Evolutionary conservation across 352 stramenopile genomes (phyloP).

Genomic region (Pythium coloratum): DNA sequence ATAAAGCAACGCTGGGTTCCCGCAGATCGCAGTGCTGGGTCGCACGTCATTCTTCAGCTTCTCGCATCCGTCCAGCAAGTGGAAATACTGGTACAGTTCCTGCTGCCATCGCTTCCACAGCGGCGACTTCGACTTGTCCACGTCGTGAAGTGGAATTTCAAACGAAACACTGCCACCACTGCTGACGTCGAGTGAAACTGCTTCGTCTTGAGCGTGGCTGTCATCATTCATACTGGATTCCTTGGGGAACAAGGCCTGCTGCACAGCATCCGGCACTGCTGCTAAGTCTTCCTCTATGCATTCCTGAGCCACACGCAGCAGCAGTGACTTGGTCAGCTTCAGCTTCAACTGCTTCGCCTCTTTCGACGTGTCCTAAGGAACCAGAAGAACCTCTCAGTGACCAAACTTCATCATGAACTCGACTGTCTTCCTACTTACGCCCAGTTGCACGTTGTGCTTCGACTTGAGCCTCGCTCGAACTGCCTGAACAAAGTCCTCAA

Average conservation of each 20-base stretch:
- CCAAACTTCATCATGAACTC: too few species aligned
- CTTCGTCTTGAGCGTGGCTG: neutral
- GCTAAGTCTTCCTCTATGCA: constrained; percentile 6
- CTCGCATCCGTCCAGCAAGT: constrained; percentile 47
- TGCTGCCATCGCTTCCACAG: constrained; percentile 18
- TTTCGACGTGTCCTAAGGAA: constrained; percentile 19
- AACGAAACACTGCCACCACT: constrained; percentile 7
- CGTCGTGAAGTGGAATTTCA: constrained; percentile 9
- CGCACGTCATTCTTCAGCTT: constrained; percentile 41
- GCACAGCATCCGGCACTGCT: neutral
- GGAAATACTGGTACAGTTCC: constrained; percentile 43
- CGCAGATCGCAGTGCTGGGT: constrained; percentile 68
- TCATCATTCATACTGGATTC: neutral
- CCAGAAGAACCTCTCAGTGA: neutral
- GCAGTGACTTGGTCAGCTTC: constrained; percentile 23
- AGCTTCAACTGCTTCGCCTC: constrained; percentile 12
- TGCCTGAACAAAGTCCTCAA: constrained; percentile 20
- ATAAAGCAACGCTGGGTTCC: constrained; percentile 57
- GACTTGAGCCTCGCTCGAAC: constrained; percentile 19
- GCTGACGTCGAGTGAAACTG: neutral
- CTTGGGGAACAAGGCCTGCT: constrained; percentile 3
- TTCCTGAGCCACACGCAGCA: constrained; percentile 10
- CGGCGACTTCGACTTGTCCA: neutral
- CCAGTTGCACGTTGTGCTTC: constrained; percentile 1
- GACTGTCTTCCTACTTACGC: neutral